These are phyloP conservation scores for Candida sojae DNA, from an alignment of 1,139 yeast species.

Conservation along the genomic window DNA sequence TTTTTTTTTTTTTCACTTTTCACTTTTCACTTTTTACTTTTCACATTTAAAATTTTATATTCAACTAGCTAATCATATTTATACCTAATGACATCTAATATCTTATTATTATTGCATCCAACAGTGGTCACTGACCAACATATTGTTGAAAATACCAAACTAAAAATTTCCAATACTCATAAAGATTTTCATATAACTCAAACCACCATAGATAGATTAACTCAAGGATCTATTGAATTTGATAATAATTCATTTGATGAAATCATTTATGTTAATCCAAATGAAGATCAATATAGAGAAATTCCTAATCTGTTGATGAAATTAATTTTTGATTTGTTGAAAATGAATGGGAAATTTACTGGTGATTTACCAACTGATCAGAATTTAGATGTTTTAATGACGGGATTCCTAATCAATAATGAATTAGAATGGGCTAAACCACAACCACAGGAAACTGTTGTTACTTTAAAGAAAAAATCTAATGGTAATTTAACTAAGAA, in stretches of 20 bases:
- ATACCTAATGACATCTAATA: slow-evolving; percentile 8
- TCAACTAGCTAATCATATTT: background rate
- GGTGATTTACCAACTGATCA: slow-evolving; percentile 58
- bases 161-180: slow-evolving; percentile 17
- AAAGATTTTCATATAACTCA: slow-evolving; percentile 33
- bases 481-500: slow-evolving; percentile 12
- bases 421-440: slow-evolving; percentile 48
- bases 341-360: slow-evolving; percentile 47
- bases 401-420: slow-evolving; percentile 56
- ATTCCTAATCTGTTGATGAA: slow-evolving; percentile 48
- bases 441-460: slow-evolving; percentile 25
- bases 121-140: slow-evolving; percentile 66
- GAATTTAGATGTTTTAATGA: slow-evolving; percentile 59
- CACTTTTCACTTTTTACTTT: too few relatives aligned
- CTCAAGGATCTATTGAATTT: slow-evolving; percentile 55
- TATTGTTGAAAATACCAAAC: slow-evolving; percentile 42
- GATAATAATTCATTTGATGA: slow-evolving; percentile 43
- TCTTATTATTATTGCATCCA: slow-evolving; percentile 62
- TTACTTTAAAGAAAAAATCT: slow-evolving; percentile 10
- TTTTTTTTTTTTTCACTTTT: too few relatives aligned
- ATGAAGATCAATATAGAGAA: slow-evolving; percentile 29
- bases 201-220: slow-evolving; percentile 71
- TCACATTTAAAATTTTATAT: too few relatives aligned
- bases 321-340: slow-evolving; percentile 41
- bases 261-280: slow-evolving; percentile 64